Evolutionary conservation across 129 eudicot genomes (phyloP), one percentile per base, ranked within the genome.

Genomic region (Chrysanthemum lavandulifolium): DNA sequence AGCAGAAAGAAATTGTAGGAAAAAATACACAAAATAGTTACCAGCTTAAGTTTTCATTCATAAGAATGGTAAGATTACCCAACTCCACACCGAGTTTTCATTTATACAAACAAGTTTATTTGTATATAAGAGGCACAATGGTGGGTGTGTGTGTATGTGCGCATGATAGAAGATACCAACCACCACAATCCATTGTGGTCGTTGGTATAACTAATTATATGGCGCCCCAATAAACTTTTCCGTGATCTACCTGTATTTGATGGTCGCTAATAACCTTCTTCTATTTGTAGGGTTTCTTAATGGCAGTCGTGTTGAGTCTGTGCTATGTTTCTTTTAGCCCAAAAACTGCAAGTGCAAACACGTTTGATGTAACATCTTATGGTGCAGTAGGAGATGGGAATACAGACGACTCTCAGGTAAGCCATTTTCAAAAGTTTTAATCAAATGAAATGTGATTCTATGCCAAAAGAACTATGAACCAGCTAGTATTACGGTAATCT

Each of bases 371-470:
- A 18, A 64, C 64, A 40, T 8, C 68, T 16, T 81, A 61, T 71
- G 81, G 81, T 18, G 81, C 81, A 3, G n/a, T n/a, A 40, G 84
- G 84, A 16, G 78, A 81, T 58, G 82, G 81, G 23, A 12, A 12
- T 5, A 50, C 72, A 29, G 81, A 81, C 53, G 81, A 81, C 63
- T 27, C 81, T 4, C 12, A 47, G n/a, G 78, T 76, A 71, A 13
- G 21, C 56, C 13, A 49, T 19, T 8, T 6, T 55, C 12, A 43
- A n/a, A 6, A 9, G 5, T 50, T 33, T 49, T 47, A 13, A 10
- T 49, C 4, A 23, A 25, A 67, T 18, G 57, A 48, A 54, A 29
- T 52, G 56, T 6, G 47, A 8, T 36, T n/a, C 18, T 2, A 10
- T 14, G 2, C 21, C 21, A 43, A 62, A 21, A 60, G 43, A 33